Percentiles rank a stretch among this genome's conserved stretches.
These are phyloP conservation scores for Sinapis alba DNA, from an alignment of 441 rosid species.

Conservation along the genomic window DNA sequence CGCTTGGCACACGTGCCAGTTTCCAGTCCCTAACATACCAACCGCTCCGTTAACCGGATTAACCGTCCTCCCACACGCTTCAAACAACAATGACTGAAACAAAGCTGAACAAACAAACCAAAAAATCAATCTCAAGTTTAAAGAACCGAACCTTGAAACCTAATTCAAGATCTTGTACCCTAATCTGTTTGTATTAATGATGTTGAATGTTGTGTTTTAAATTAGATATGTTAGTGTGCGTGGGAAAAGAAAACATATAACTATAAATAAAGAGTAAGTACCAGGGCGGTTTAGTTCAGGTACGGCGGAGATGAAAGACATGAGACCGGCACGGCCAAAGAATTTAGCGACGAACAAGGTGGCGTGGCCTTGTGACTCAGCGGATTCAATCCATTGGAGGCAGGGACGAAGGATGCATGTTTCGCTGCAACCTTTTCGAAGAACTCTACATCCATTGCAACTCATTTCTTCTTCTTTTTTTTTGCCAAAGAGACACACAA, in stretches of 20 bases:
- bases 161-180: neutral
- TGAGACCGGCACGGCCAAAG: conserved; percentile 77
- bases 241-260: neutral
- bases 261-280: conserved; percentile 16
- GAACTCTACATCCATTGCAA: conserved; percentile 78
- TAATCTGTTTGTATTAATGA: neutral
- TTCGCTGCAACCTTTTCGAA: conserved; percentile 75
- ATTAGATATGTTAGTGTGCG: neutral
- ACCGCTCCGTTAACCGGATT: conserved; percentile 77
- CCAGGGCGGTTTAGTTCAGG: conserved; percentile 68
- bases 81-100: conserved; percentile 65
- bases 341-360: conserved; percentile 75
- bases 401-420: conserved; percentile 72
- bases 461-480: conserved; percentile 50
- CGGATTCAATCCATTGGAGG: conserved; percentile 64
- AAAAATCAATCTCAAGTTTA: neutral
- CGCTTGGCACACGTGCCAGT: conserved; percentile 72
- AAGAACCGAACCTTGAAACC: neutral
- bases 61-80: conserved; percentile 78
- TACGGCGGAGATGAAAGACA: conserved; percentile 74
- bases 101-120: conserved; percentile 45
- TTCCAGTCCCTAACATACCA: conserved; percentile 65
- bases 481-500: neutral
- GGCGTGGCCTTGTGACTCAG: conserved; percentile 76
- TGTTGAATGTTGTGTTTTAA: neutral